Conservation (phyloP, 352 stramenopile species). For the Phytophthora fragariaefolia region DNA sequence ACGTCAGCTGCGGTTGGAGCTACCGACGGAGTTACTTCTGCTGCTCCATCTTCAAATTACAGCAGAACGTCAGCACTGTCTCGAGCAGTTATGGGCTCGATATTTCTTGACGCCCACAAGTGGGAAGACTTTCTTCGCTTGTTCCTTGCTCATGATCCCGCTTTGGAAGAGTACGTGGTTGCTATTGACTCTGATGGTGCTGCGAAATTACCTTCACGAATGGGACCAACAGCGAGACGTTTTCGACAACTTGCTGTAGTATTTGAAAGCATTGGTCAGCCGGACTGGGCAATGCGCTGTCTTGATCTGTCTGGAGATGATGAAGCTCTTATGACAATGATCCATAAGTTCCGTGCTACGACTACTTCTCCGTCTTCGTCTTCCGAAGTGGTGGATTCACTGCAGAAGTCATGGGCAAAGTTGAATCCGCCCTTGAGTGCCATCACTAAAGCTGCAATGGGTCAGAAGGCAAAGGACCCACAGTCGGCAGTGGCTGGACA, state of each 20-base stretch:
- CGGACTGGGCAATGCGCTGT: slow-evolving; percentile 60
- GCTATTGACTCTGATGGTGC: slow-evolving; percentile 44
- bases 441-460: slow-evolving; percentile 42
- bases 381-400: slow-evolving; percentile 36
- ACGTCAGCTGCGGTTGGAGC: slow-evolving; percentile 9
- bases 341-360: slow-evolving; percentile 33
- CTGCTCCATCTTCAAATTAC: slow-evolving; percentile 43
- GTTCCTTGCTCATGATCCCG: slow-evolving; percentile 56
- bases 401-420: slow-evolving; percentile 63
- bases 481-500: slow-evolving; percentile 27
- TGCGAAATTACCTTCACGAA: slow-evolving; percentile 72
- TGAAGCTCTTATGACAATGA: slow-evolving; percentile 59
- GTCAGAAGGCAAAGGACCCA: not conserved
- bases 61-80: slow-evolving; percentile 52
- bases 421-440: slow-evolving; percentile 63
- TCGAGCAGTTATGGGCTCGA: slow-evolving; percentile 44
- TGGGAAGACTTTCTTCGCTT: slow-evolving; percentile 65
- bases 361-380: slow-evolving; percentile 11
- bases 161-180: slow-evolving; percentile 76
- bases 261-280: slow-evolving; percentile 62
- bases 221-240: slow-evolving; percentile 38
- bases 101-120: slow-evolving; percentile 59
- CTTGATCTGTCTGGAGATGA: slow-evolving; percentile 80
- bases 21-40: slow-evolving; percentile 15
- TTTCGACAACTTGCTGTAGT: slow-evolving; percentile 54